These are phyloP conservation scores for Colletotrichum orchidophilum DNA, from an alignment of 2,329 filamentous ascomycete genomes.

Conservation along the genomic window DNA sequence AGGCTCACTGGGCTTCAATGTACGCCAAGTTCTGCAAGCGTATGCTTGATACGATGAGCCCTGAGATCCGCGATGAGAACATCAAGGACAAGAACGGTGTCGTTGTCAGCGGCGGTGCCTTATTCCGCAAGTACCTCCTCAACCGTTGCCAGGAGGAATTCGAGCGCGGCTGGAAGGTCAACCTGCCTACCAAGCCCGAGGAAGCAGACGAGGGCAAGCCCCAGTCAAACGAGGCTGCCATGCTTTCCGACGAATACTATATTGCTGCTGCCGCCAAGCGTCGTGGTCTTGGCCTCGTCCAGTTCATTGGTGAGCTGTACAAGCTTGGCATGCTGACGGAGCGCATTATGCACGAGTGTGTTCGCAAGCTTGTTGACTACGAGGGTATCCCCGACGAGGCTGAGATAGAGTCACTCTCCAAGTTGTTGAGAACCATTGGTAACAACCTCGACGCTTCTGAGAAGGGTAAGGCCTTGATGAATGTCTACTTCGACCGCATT, in stretches of 20 bases:
- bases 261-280: conserved; percentile 92
- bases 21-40: conserved; percentile 98
- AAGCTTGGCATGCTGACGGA: conserved; percentile 99
- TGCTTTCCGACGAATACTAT: conserved; percentile 98
- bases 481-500: conserved; percentile 93
- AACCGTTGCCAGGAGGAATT: conserved; percentile 99
- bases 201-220: conserved; percentile 65
- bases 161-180: conserved; percentile 94
- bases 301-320: conserved; percentile 99
- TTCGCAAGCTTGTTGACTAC: conserved; percentile 96
- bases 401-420: conserved; percentile 94
- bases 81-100: conserved; percentile 91
- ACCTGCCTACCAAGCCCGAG: conserved; percentile 77
- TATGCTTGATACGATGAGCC: conserved; percentile 95
- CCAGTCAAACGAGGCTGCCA: conserved; percentile 74
- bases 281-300: conserved; percentile 95
- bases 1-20: conserved; percentile 98
- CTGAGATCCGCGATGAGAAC: conserved; percentile 93
- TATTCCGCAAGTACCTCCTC: conserved; percentile 98
- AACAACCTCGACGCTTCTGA: conserved; percentile 84
- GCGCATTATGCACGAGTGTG: conserved; percentile 99
- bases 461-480: conserved; percentile 87
- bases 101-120: conserved; percentile 87
- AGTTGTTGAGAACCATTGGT: conserved; percentile 92
- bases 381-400: conserved; percentile 93